phyloP scores from a whole-genome alignment of 2,329 filamentous ascomycete genomes.

The Fusarium sp. region DNA sequence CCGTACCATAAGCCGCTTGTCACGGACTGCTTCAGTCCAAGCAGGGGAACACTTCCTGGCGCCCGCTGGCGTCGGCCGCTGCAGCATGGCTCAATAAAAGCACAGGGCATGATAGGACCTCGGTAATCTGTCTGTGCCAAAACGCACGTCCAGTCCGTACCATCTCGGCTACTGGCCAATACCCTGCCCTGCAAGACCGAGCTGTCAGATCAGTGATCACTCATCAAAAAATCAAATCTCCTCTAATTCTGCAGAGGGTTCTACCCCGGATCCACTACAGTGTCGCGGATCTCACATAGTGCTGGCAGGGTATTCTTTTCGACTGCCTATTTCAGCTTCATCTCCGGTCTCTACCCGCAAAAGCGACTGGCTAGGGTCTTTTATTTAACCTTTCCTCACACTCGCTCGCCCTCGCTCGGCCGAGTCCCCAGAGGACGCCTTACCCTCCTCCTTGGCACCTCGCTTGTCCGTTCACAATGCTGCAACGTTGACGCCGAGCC shows the following conservation, averaged over 20 bases:
- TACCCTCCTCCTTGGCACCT: constrained; percentile 14
- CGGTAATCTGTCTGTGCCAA: constrained; percentile 32
- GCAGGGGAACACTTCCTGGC: constrained; percentile 12
- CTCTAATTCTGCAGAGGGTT: constrained; percentile 30
- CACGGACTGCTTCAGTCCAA: not conserved
- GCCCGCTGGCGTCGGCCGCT: constrained; percentile 37
- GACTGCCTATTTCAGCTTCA: constrained; percentile 45
- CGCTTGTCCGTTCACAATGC: constrained; percentile 22
- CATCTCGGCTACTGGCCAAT: constrained; percentile 23
- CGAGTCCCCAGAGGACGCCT: constrained; percentile 40
- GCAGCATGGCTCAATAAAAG: constrained; percentile 21
- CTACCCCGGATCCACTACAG: constrained; percentile 45
- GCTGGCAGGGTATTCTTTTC: constrained; percentile 19
- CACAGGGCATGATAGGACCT: constrained; percentile 23
- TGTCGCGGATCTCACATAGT: constrained; percentile 43
- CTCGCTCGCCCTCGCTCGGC: constrained; percentile 39
- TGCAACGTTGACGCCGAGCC: constrained; percentile 24
- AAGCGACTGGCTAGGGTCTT: constrained; percentile 6
- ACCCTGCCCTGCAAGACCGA: constrained; percentile 6
- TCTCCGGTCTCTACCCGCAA: constrained; percentile 36
- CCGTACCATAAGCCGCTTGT: constrained; percentile 23
- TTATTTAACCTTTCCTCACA: not conserved
- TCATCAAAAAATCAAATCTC: constrained; percentile 23
- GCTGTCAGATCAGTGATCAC: constrained; percentile 30
- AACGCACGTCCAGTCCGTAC: constrained; percentile 2